Conservation (phyloP, 140 eudicot species). For the Bidens hawaiensis region DNA sequence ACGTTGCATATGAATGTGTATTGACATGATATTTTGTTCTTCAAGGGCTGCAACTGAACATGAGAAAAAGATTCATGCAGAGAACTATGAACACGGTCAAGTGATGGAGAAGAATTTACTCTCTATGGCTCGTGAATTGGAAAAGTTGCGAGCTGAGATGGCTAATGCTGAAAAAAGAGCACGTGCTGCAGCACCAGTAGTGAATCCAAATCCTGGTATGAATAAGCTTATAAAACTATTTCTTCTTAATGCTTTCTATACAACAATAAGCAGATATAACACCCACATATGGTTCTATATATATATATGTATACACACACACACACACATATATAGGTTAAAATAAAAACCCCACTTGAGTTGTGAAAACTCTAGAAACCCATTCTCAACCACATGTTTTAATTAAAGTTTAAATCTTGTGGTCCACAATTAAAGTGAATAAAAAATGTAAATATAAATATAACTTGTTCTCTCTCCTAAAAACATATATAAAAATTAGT, state of each 20-base stretch:
- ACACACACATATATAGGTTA: too few relatives aligned
- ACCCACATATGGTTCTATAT: too few relatives aligned
- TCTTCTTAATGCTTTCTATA: neutral
- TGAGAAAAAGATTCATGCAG: conserved; percentile 87
- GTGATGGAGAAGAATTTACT: conserved; percentile 84
- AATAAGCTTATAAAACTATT: neutral
- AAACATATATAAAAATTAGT: too few relatives aligned
- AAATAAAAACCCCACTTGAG: too few relatives aligned
- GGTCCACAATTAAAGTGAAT: too few relatives aligned
- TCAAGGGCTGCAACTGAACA: conserved; percentile 88
- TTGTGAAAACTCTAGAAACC: too few relatives aligned
- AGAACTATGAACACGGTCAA: conserved; percentile 90
- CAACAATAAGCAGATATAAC: too few relatives aligned
- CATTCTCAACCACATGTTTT: too few relatives aligned
- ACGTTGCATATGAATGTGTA: neutral
- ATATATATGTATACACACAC: too few relatives aligned
- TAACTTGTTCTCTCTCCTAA: too few relatives aligned
- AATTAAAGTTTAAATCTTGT: too few relatives aligned
- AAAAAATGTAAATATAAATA: too few relatives aligned
- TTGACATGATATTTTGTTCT: neutral
- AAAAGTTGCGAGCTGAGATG: conserved; percentile 94
- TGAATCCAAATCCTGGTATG: conserved; percentile 72
- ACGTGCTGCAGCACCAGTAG: conserved; percentile 61
- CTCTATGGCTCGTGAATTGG: conserved; percentile 92
- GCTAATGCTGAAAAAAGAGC: conserved; percentile 92